Evolutionary conservation across 768 basidiomycete species (phyloP).

Genomic region (Daedaleopsis sinensis): DNA sequence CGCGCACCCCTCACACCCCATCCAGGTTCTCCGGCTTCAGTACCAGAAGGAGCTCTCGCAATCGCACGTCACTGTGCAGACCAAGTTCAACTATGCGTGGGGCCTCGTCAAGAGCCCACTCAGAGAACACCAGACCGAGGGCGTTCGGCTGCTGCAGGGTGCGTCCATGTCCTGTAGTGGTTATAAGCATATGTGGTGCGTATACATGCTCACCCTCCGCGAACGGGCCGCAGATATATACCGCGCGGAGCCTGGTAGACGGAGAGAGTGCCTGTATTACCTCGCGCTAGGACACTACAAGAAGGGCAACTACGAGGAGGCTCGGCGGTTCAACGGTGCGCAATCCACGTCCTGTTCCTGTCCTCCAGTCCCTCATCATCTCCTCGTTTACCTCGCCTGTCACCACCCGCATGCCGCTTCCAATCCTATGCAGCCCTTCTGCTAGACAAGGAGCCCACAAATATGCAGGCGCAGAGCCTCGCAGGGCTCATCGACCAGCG

Average conservation of each 20-base stretch:
- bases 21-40: slow-evolving; percentile 80
- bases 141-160: slow-evolving; percentile 92
- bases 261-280: slow-evolving; percentile 96
- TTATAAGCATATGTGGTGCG: background rate
- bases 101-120: slow-evolving; percentile 91
- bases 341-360: slow-evolving; percentile 6
- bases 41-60: slow-evolving; percentile 88
- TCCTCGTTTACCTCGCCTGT: background rate
- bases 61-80: slow-evolving; percentile 88
- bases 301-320: slow-evolving; percentile 93
- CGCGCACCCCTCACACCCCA: background rate
- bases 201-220: background rate
- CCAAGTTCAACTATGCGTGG: slow-evolving; percentile 98
- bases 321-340: slow-evolving; percentile 90
- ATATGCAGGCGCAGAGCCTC: slow-evolving; percentile 90
- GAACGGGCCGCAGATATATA: slow-evolving; percentile 74
- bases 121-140: slow-evolving; percentile 87
- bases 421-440: slow-evolving; percentile 62
- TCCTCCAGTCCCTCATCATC: background rate
- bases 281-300: slow-evolving; percentile 96
- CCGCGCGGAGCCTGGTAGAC: slow-evolving; percentile 79
- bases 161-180: slow-evolving; percentile 13
- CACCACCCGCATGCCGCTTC: background rate
- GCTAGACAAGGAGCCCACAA: slow-evolving; percentile 89
- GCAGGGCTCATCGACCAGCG: slow-evolving; percentile 83